Percentiles rank a stretch among this genome's conserved stretches.
phyloP scores from a whole-genome alignment of 2,329 filamentous ascomycete genomes.

The Aspergillus viridinutans region DNA sequence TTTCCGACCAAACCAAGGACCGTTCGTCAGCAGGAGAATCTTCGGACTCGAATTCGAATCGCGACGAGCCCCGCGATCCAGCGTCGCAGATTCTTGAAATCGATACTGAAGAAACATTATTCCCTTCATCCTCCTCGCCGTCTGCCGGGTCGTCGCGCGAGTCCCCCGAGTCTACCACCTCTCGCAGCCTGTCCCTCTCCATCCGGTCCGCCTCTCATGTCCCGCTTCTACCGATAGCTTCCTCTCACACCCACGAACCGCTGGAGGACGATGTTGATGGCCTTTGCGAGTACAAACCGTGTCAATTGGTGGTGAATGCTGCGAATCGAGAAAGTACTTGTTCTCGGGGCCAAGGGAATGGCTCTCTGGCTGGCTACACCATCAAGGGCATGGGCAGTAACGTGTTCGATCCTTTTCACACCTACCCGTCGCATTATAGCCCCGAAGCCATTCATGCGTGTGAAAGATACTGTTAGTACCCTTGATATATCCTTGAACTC shows the following conservation, averaged over 20 bases:
- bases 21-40: constrained; percentile 13
- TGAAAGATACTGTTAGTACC: constrained; percentile 25
- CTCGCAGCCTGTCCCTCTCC: neutral
- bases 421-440: constrained; percentile 19
- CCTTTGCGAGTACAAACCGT: neutral
- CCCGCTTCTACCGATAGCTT: neutral
- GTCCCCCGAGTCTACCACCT: neutral
- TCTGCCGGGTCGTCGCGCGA: neutral
- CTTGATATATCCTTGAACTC: neutral
- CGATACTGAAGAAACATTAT: neutral
- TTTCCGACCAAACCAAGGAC: constrained; percentile 33
- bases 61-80: neutral
- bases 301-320: neutral
- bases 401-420: constrained; percentile 26
- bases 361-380: constrained; percentile 1
- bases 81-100: neutral
- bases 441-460: constrained; percentile 21
- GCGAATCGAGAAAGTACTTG: neutral
- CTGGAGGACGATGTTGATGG: neutral
- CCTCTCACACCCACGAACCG: neutral
- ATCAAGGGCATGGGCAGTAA: constrained; percentile 20
- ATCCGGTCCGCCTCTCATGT: neutral
- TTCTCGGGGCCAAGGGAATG: neutral
- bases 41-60: neutral
- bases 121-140: constrained; percentile 8